Evolutionary conservation across 805 yeast species (phyloP).

Genomic region (Spencermartinsiella europaea): DNA sequence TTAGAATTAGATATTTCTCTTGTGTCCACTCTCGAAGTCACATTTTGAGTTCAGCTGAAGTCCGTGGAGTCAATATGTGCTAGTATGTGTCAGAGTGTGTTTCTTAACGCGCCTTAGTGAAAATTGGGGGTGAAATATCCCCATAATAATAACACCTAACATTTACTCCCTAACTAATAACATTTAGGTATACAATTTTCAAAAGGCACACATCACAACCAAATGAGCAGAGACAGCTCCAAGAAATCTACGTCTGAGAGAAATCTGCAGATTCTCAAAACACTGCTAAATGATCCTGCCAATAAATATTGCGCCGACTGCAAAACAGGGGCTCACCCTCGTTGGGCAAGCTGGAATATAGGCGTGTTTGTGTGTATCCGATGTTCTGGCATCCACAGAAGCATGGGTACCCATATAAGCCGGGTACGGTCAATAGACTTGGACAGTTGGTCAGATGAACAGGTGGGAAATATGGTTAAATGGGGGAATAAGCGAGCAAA

Average conservation of each 20-base stretch:
- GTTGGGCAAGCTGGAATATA: conserved; percentile 97
- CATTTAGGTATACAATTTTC: too few relatives aligned
- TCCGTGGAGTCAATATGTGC: too few relatives aligned
- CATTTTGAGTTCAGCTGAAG: too few relatives aligned
- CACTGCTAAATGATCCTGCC: conserved; percentile 67
- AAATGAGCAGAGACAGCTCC: not conserved
- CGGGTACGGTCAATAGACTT: conserved; percentile 84
- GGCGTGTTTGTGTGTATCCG: conserved; percentile 87
- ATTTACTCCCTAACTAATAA: too few relatives aligned
- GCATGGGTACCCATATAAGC: conserved; percentile 93
- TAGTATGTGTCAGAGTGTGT: too few relatives aligned
- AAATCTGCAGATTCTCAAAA: conserved; percentile 67
- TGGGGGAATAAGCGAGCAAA: conserved; percentile 88
- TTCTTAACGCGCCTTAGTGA: too few relatives aligned
- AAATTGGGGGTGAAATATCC: too few relatives aligned
- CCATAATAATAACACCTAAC: too few relatives aligned
- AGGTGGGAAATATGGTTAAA: conserved; percentile 68
- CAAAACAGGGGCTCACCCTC: conserved; percentile 80
- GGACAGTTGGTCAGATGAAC: conserved; percentile 96
- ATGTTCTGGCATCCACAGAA: conserved; percentile 93
- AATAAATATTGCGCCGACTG: conserved; percentile 89
- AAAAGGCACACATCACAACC: too few relatives aligned
- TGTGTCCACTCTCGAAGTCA: too few relatives aligned
- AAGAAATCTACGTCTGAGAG: conserved; percentile 36
- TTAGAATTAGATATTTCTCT: too few relatives aligned